A percentile compares a stretch with the other conserved stretches of the same genome.
Evolutionary conservation across 495 filamentous ascomycete species (phyloP).

Genomic region (Penicillium mononematosum): DNA sequence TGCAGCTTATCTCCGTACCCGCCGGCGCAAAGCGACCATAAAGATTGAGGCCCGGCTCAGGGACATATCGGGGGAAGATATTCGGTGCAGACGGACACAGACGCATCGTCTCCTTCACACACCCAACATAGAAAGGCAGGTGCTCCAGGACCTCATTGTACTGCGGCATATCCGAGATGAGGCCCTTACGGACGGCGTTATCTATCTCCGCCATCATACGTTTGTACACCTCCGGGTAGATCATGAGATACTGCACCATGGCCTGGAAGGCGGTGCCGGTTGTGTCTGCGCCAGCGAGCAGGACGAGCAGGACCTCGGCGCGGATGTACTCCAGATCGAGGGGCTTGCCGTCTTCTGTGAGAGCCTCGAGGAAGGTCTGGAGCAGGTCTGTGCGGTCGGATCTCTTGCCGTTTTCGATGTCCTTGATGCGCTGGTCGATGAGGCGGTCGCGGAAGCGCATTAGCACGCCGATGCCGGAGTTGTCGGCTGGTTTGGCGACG

Average conservation of each 20-base stretch:
- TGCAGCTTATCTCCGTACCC: constrained; percentile 58
- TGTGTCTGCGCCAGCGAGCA: constrained; percentile 66
- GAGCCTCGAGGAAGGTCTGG: constrained; percentile 44
- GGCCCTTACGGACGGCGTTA: constrained; percentile 39
- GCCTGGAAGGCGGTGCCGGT: constrained; percentile 56
- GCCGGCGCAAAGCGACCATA: constrained; percentile 54
- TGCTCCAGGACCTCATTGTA: constrained; percentile 45
- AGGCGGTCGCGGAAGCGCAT: constrained; percentile 54
- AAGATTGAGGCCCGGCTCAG: constrained; percentile 52
- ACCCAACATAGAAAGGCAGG: constrained; percentile 49
- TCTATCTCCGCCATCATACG: constrained; percentile 60
- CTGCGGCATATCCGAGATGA: constrained; percentile 36
- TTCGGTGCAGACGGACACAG: constrained; percentile 53
- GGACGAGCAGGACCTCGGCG: constrained; percentile 53
- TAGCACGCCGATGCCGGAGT: constrained; percentile 41
- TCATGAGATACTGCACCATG: constrained; percentile 53
- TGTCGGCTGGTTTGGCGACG: constrained; percentile 54
- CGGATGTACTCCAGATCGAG: constrained; percentile 51
- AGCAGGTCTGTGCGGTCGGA: constrained; percentile 29
- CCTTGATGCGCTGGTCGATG: constrained; percentile 37
- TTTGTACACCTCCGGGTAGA: constrained; percentile 44
- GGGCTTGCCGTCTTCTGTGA: constrained; percentile 45
- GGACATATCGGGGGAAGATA: constrained; percentile 47
- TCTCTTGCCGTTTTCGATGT: constrained; percentile 30
- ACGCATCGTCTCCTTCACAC: constrained; percentile 53